Evolutionary conservation across 2,329 filamentous ascomycete species (phyloP), one percentile per base, ranked within the genome.

Genomic region (Hymenoscyphus repandus): DNA sequence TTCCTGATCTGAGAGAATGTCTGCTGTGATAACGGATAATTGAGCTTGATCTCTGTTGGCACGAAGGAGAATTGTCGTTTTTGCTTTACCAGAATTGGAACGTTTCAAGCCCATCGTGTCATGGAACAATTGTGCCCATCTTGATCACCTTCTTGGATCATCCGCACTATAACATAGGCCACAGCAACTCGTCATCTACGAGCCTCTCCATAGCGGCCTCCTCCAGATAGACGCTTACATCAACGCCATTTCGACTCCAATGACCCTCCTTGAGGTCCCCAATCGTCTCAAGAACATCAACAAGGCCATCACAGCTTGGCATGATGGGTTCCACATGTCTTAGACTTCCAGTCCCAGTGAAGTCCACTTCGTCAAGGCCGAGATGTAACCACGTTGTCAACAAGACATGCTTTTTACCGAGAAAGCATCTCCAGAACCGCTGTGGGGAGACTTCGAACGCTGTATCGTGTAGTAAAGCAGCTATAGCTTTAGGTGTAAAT

Each of bases 391-490:
- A 77, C 0, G 68, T 71, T 5, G 74, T 76, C 2, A 72, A 69
- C 3, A 76, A 54, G 1, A 68, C 55, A 58, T 76, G 73, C 18
- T 64, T 60, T 0, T 56, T 50, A 0, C 74, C 75, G 6, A 74
- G 49, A 47, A 76, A 77, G 0, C 58, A 69, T 52, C 73, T 69
- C 75, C 74, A 77, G 13, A 77, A 53, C 5, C 74, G 65, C 60
- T 77, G 74, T 0, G 75, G 74, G 10, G 67, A 68, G 10, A 66
- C 55, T 56, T 77, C 74, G 49, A 70, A 63, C 2, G 71, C 70
- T 9, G 66, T 64, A 44, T 73, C 70, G 49, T 76, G 70, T 2
- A 77, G 58, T 32, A 70, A 60, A 3, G 70, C 68, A 0, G 63
- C 66, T 2, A 77, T 58, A 0, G 66, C 66, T 4, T 66, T 64